Conservation (phyloP, 768 basidiomycete genomes). For the Tylopilus plumbeoviolaceoides region DNA sequence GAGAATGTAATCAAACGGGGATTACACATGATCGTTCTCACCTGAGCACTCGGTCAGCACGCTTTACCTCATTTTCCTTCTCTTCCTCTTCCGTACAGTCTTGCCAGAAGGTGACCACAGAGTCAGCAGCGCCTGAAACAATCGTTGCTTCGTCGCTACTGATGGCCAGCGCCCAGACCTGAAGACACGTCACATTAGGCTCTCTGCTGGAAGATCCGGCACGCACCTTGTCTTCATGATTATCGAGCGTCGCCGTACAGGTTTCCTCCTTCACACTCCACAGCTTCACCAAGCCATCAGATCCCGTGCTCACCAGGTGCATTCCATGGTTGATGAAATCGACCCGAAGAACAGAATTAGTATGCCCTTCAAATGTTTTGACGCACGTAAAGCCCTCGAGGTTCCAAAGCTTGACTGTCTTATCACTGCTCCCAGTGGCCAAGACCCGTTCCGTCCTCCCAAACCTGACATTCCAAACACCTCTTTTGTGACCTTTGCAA, state of each 20-base stretch:
- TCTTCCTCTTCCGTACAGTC: slow-evolving; percentile 88
- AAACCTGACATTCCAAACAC: slow-evolving; percentile 94
- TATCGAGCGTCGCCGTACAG: slow-evolving; percentile 86
- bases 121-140: slow-evolving; percentile 94
- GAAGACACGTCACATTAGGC: slow-evolving; percentile 2
- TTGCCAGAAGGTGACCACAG: slow-evolving; percentile 93
- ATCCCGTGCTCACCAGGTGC: slow-evolving; percentile 87
- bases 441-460: slow-evolving; percentile 77
- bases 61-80: slow-evolving; percentile 65
- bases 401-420: slow-evolving; percentile 92
- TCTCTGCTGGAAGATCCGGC: neutral
- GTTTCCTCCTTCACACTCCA: slow-evolving; percentile 92
- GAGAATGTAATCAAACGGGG: slow-evolving; percentile 7
- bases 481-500: slow-evolving; percentile 94
- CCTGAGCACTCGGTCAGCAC: slow-evolving; percentile 77
- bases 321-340: slow-evolving; percentile 81
- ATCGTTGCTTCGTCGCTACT: slow-evolving; percentile 78
- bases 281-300: slow-evolving; percentile 93
- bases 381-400: slow-evolving; percentile 91
- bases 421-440: slow-evolving; percentile 94
- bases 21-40: slow-evolving; percentile 37
- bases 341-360: slow-evolving; percentile 91
- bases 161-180: slow-evolving; percentile 97
- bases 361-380: slow-evolving; percentile 97
- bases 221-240: slow-evolving; percentile 93